These are phyloP conservation scores for Fraxinus greggii DNA, from an alignment of 305 asterid genomes.

Conservation along the genomic window DNA sequence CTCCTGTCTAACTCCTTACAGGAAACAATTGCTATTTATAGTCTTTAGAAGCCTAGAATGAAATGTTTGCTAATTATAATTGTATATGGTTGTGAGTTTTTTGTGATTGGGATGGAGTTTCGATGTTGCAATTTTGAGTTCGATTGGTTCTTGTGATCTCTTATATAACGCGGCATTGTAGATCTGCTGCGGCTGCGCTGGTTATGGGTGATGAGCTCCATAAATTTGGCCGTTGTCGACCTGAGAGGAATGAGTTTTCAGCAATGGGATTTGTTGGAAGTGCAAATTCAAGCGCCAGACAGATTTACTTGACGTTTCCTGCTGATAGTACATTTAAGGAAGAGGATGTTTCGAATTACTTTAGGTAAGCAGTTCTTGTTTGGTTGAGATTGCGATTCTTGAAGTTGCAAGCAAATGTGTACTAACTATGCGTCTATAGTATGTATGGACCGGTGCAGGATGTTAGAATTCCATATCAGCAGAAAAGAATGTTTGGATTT, in stretches of 20 bases:
- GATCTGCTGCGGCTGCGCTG: conserved; percentile 45
- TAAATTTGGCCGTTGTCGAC: conserved; percentile 33
- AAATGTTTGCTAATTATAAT: neutral
- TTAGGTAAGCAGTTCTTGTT: conserved; percentile 45
- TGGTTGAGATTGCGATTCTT: neutral
- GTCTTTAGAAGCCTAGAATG: neutral
- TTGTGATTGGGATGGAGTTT: conserved; percentile 2
- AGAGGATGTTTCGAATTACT: conserved; percentile 90
- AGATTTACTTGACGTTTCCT: conserved; percentile 92
- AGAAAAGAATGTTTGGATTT: conserved; percentile 94
- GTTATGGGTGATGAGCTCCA: conserved; percentile 46
- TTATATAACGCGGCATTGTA: conserved; percentile 25
- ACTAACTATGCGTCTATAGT: conserved; percentile 34
- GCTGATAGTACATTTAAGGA: conserved; percentile 95
- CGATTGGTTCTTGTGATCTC: neutral
- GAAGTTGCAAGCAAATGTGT: neutral
- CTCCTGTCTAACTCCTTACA: too few relatives aligned
- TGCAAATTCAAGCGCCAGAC: conserved; percentile 67
- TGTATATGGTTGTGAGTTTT: neutral
- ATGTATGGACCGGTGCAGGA: conserved; percentile 96
- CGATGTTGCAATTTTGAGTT: neutral
- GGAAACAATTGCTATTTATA: neutral
- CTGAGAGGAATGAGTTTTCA: conserved; percentile 51
- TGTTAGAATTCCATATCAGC: conserved; percentile 96
- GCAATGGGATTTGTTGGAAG: conserved; percentile 53